phyloP scores from a whole-genome alignment of 2,329 filamentous ascomycete species.

The Periconia sp. region DNA sequence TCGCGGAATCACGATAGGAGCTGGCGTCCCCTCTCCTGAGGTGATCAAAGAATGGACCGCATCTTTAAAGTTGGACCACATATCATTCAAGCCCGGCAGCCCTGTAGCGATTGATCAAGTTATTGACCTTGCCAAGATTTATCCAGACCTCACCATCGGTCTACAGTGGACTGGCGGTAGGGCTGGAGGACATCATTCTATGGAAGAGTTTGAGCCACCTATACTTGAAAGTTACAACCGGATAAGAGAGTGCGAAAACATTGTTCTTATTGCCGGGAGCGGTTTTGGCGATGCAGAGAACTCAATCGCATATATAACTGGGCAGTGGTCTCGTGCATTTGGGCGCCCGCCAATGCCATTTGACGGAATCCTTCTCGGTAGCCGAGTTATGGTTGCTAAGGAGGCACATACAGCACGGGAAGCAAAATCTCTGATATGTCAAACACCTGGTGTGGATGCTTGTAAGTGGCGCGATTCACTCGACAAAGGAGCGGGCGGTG shows the following conservation, averaged over 20 bases:
- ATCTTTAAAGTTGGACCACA: slow-evolving; percentile 83
- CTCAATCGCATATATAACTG: slow-evolving; percentile 89
- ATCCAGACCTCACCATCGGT: slow-evolving; percentile 85
- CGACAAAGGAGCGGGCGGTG: slow-evolving; percentile 60
- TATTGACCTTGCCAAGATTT: slow-evolving; percentile 89
- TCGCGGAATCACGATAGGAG: slow-evolving; percentile 87
- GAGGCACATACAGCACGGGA: slow-evolving; percentile 84
- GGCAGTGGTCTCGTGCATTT: slow-evolving; percentile 81
- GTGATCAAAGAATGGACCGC: slow-evolving; percentile 89
- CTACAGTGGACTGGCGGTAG: slow-evolving; percentile 93
- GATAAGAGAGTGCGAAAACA: slow-evolving; percentile 81
- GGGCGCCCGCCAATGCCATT: slow-evolving; percentile 94
- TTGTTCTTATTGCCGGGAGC: slow-evolving; percentile 85
- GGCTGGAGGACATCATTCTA: slow-evolving; percentile 91
- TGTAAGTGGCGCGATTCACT: slow-evolving; percentile 90
- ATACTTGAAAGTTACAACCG: slow-evolving; percentile 88
- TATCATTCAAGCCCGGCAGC: slow-evolving; percentile 90
- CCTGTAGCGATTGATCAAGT: slow-evolving; percentile 84
- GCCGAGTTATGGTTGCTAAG: slow-evolving; percentile 92
- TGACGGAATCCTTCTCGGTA: slow-evolving; percentile 86
- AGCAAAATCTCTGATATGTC: slow-evolving; percentile 87
- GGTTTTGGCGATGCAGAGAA: slow-evolving; percentile 88
- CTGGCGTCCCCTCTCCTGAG: slow-evolving; percentile 89
- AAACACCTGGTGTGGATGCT: slow-evolving; percentile 80
- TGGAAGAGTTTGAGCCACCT: slow-evolving; percentile 90